These are phyloP conservation scores for Penicillium sp. DNA, from an alignment of 2,329 filamentous ascomycete species.

Conservation along the genomic window DNA sequence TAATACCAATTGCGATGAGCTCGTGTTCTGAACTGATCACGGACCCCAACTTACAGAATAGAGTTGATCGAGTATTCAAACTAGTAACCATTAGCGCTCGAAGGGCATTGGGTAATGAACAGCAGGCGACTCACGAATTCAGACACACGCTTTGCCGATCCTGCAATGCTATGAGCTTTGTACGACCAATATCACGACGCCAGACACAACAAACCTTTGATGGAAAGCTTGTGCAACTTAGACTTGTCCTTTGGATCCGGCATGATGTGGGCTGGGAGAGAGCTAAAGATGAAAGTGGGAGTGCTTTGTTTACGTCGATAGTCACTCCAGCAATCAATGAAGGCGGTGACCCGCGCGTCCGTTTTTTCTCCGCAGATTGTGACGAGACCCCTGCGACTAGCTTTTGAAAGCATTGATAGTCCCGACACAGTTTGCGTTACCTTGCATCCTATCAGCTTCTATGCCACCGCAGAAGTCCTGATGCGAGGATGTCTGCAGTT, in stretches of 20 bases:
- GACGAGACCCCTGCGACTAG: not conserved
- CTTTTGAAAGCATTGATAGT: constrained; percentile 1
- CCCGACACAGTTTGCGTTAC: constrained; percentile 3
- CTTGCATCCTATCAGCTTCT: constrained; percentile 16
- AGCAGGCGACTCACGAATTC: constrained; percentile 74
- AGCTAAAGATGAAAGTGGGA: not conserved
- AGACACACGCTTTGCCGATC: constrained; percentile 81
- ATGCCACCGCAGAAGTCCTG: constrained; percentile 40
- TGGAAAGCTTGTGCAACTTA: constrained; percentile 90
- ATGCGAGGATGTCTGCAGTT: constrained; percentile 53
- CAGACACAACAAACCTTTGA: constrained; percentile 37
- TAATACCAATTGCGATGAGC: constrained; percentile 24
- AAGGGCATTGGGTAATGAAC: constrained; percentile 11
- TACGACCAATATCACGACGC: not conserved
- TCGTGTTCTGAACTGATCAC: not conserved
- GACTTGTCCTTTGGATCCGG: constrained; percentile 66
- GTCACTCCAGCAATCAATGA: constrained; percentile 39
- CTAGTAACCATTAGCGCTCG: constrained; percentile 43
- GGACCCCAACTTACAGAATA: constrained; percentile 67
- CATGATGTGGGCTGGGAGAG: constrained; percentile 31
- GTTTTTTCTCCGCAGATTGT: constrained; percentile 37
- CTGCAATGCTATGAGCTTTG: constrained; percentile 44
- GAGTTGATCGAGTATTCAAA: constrained; percentile 99
- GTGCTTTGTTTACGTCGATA: constrained; percentile 41
- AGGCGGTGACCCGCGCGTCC: constrained; percentile 23